Base-by-base conservation (phyloP, 2,329 filamentous ascomycete species). In the Cordyceps tenuipes region DNA sequence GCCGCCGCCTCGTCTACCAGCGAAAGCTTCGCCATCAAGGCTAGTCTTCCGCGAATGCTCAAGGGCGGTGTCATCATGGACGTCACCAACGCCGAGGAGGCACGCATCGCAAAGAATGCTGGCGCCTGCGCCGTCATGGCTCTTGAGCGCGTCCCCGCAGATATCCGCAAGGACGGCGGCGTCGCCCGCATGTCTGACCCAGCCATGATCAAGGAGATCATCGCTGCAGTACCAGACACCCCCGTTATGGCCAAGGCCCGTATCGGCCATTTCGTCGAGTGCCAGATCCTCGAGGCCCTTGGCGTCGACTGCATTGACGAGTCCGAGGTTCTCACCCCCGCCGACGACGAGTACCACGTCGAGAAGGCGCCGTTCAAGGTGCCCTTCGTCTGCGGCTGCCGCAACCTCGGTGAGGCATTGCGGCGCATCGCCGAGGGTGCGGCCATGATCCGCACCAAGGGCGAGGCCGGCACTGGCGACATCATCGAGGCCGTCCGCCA, bases 11-110 rank as follows among this genome's bases (percentile, higher is more conserved):
- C 43, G 60, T 72, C 76, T 66, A 68, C 70, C 52, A 74, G 76
- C 65, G 81, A 84, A 75, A 23, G 23, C 23, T 96, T 97, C 76
- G 87, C 87, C 66, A 87, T 97, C 82, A 99, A 99, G 83, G 89
- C 91, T 58, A 94, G 93, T 62, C 81, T 99, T 65, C 94, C 94
- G 26, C 89, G 96, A 76, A 99, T 99, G 94, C 81, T 97, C 76
- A 97, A 97, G 82, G 94, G 94, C 72, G 94, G 94, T 69, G 94
- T 99, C 66, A 99, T 99, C 77, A 99, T 99, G 94, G 94, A 99
- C 76, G 94, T 97, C 61, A 91, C 95, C 64, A 90, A 93, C 73
- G 90, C 91, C 29, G 89, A 90, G 71, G 92, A 96, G 80, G 92
- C 94, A 64, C 90, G 90, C 77, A 97, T 99, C 73, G 94, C 94